A percentile compares a stretch with the other conserved stretches of the same genome.
phyloP scores from a whole-genome alignment of 139 green algal species.

The Tetraselmis chui region DNA sequence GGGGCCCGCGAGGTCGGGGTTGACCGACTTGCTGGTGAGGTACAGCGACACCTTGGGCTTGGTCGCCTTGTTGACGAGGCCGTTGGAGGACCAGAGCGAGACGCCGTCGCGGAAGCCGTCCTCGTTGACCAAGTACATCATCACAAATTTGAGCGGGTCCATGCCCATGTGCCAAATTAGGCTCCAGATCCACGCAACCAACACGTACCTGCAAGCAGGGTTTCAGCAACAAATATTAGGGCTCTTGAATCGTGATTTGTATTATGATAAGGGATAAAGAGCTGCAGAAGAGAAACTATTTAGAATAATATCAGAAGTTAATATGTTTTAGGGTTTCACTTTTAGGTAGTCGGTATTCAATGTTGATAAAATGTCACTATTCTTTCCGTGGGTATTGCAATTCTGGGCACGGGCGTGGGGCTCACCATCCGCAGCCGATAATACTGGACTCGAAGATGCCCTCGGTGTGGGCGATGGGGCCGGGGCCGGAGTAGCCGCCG shows the following conservation, averaged over 20 bases:
- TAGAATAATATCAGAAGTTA: no score
- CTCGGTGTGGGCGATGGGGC: constrained; percentile 53
- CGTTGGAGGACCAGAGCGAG: constrained; percentile 18
- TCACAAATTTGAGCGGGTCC: constrained; percentile 65
- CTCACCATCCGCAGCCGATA: constrained; percentile 57
- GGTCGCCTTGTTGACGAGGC: not conserved
- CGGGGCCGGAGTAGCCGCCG: constrained; percentile 22
- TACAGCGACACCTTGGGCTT: not conserved
- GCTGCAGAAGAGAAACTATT: no score
- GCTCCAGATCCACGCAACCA: constrained; percentile 74
- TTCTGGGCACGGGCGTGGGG: no score
- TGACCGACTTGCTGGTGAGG: not conserved
- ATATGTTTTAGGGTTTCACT: no score
- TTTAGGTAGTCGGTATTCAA: no score
- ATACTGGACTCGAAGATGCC: constrained; percentile 45
- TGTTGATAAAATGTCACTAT: no score
- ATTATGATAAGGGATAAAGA: no score
- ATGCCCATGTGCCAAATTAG: constrained; percentile 68
- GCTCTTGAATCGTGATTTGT: no score
- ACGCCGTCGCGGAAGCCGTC: constrained; percentile 53
- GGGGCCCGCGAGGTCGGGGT: not conserved
- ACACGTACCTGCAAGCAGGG: constrained; percentile 48
- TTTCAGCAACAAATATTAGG: not conserved
- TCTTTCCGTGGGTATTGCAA: no score
- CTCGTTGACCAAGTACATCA: constrained; percentile 66